phyloP scores from a whole-genome alignment of 2,329 filamentous ascomycete genomes.

The Claviceps paspali region DNA sequence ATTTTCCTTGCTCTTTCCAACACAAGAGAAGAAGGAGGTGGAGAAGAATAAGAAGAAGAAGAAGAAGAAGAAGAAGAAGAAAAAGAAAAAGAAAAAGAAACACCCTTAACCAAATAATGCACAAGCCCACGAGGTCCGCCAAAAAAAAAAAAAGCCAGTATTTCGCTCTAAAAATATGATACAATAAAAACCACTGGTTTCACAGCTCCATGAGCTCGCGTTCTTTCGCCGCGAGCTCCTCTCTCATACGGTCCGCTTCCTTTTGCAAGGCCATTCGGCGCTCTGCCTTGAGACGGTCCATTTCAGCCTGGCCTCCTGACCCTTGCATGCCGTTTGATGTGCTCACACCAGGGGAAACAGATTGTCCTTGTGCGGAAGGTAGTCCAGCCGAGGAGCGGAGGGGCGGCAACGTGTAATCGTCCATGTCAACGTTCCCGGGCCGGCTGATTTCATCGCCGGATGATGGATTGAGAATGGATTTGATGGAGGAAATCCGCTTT shows the following conservation, averaged over 20 bases:
- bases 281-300: no score
- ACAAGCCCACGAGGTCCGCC: no score
- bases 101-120: no score
- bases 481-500: conserved; percentile 58
- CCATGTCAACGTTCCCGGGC: conserved; percentile 20
- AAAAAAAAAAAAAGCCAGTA: no score
- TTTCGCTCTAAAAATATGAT: no score
- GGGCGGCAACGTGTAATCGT: conserved; percentile 26
- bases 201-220: conserved; percentile 40
- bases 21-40: no score
- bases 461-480: conserved; percentile 54
- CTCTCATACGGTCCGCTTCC: conserved; percentile 64
- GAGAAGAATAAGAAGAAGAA: no score
- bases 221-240: conserved; percentile 58
- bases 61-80: no score
- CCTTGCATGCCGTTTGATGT: conserved; percentile 3
- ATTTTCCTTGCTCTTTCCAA: no score
- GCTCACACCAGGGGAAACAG: conserved; percentile 13
- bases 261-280: no score
- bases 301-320: not conserved
- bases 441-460: conserved; percentile 11
- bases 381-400: conserved; percentile 25
- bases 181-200: no score
- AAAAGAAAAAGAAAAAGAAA: no score
- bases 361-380: conserved; percentile 5